Percentiles rank a stretch among this genome's conserved stretches.
These are phyloP conservation scores for Kalmusia sp. DNA, from an alignment of 2,329 filamentous ascomycete species.

Conservation along the genomic window DNA sequence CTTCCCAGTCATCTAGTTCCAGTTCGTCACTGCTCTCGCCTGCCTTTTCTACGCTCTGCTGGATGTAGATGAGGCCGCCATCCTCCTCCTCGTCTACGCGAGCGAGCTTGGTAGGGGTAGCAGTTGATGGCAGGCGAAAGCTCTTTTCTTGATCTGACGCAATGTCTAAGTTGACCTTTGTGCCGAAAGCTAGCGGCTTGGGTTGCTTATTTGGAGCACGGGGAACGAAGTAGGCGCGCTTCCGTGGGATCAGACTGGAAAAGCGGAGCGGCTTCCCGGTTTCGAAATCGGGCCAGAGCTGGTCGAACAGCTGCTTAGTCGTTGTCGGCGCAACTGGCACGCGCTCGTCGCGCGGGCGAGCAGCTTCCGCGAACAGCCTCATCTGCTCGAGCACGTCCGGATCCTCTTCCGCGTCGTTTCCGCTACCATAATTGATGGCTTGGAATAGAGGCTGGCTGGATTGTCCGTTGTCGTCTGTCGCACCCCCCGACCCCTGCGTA, in stretches of 20 bases:
- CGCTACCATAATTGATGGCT: constrained; percentile 22
- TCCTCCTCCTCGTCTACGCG: constrained; percentile 59
- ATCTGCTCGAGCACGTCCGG: constrained; percentile 43
- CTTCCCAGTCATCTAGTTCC: constrained; percentile 58
- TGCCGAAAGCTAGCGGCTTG: constrained; percentile 76
- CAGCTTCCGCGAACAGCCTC: constrained; percentile 38
- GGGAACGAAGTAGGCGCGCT: constrained; percentile 77
- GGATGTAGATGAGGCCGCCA: constrained; percentile 61
- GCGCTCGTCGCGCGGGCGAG: constrained; percentile 47
- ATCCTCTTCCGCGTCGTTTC: constrained; percentile 41
- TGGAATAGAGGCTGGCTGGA: constrained; percentile 27
- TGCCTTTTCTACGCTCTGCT: constrained; percentile 51
- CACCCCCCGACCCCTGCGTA: neutral
- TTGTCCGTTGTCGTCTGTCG: constrained; percentile 11
- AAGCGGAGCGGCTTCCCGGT: constrained; percentile 78
- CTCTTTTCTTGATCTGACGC: constrained; percentile 84
- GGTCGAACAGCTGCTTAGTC: constrained; percentile 76
- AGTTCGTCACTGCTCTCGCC: constrained; percentile 52
- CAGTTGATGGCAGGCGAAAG: constrained; percentile 74
- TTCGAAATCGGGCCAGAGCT: constrained; percentile 82
- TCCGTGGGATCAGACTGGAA: constrained; percentile 81
- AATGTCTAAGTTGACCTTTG: constrained; percentile 87
- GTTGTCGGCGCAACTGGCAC: constrained; percentile 74
- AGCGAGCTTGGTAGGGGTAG: constrained; percentile 54
- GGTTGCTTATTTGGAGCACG: constrained; percentile 82